A percentile compares a stretch with the other conserved stretches of the same genome.
phyloP scores from a whole-genome alignment of 306 rosid genomes.

The Delonix regia region DNA sequence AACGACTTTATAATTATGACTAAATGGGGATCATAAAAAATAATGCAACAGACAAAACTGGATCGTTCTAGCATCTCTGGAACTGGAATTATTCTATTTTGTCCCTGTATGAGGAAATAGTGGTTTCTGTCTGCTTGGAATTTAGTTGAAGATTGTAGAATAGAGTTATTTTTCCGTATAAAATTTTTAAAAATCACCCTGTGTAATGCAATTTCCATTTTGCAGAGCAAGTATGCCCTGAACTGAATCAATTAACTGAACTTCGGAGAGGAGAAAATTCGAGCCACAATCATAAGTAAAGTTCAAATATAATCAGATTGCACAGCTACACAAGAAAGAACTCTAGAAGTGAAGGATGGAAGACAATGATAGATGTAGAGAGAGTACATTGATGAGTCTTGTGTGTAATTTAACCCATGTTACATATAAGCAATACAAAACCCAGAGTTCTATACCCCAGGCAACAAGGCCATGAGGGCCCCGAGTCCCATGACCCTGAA shows the following conservation, averaged over 20 bases:
- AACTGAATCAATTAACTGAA: not conserved
- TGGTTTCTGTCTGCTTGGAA: no score
- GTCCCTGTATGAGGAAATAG: no score
- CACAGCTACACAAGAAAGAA: not conserved
- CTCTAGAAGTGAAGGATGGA: not conserved
- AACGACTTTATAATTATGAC: no score
- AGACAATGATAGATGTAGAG: not conserved
- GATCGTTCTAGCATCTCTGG: no score
- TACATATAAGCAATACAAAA: not conserved
- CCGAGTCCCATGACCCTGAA: conserved; percentile 7
- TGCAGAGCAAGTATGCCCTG: not conserved
- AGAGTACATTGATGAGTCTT: not conserved
- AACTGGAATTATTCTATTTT: no score
- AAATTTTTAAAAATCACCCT: no score
- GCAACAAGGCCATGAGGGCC: not conserved
- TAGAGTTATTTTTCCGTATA: no score
- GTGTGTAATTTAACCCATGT: not conserved
- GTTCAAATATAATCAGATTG: not conserved
- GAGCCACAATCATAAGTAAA: not conserved
- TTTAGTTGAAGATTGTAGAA: no score
- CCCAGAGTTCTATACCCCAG: not conserved
- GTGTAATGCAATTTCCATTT: no score
- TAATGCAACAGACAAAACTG: no score
- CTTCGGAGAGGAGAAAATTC: not conserved
- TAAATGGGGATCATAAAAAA: no score